Conservation (phyloP, 805 yeast genomes). For the Suhomyces prunicola region DNA sequence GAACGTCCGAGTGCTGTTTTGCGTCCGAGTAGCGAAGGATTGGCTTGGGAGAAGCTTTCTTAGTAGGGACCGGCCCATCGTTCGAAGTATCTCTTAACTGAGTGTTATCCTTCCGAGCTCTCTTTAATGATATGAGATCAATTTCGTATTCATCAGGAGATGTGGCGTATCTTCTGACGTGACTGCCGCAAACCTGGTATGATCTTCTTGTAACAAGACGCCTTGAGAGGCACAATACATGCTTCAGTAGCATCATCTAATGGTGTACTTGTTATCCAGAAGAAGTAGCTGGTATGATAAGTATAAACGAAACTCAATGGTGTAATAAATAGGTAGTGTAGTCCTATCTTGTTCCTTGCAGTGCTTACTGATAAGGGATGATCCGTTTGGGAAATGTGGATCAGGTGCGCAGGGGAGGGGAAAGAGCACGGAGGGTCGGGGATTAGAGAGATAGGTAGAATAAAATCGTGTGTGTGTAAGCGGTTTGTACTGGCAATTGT, state of each 20-base stretch:
- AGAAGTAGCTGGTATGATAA: background rate
- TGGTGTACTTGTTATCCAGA: background rate
- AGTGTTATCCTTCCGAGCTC: background rate
- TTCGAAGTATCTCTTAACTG: background rate
- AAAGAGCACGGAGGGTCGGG: background rate
- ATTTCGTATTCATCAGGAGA: constrained; percentile 10
- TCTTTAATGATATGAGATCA: constrained; percentile 10
- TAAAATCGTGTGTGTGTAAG: background rate
- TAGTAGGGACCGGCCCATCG: background rate
- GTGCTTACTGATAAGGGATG: background rate
- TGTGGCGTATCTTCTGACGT: background rate
- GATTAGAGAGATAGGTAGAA: background rate
- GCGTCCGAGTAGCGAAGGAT: background rate
- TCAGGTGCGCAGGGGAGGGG: background rate
- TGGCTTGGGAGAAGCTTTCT: background rate
- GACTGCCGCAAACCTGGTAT: background rate
- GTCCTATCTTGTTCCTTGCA: background rate
- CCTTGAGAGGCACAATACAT: background rate
- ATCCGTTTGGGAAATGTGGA: background rate
- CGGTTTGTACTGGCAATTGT: background rate
- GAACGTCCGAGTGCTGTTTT: background rate
- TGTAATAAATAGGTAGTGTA: background rate
- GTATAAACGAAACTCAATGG: background rate
- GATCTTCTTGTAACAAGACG: background rate
- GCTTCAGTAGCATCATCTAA: constrained; percentile 1